A percentile compares a stretch with the other conserved stretches of the same genome.
These are phyloP conservation scores for Fistulinella staudtii DNA, from an alignment of 1,284 basidiomycete species.

Conservation along the genomic window DNA sequence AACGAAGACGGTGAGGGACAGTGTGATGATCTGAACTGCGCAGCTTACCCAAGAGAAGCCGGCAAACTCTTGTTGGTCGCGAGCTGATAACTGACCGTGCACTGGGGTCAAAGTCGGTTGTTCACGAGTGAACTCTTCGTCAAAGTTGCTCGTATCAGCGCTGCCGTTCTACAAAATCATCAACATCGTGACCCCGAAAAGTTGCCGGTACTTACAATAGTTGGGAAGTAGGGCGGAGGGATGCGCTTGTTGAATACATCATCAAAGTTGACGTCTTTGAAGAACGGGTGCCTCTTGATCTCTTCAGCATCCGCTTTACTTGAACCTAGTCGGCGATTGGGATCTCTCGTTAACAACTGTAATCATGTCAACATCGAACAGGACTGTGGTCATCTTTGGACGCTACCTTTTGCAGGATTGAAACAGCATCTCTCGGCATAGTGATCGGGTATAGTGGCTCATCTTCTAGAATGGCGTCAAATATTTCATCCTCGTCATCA, in stretches of 20 bases:
- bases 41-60: slow-evolving; percentile 86
- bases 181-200: slow-evolving; percentile 3
- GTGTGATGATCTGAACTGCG: not conserved
- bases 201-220: slow-evolving; percentile 62
- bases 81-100: slow-evolving; percentile 87
- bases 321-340: slow-evolving; percentile 90
- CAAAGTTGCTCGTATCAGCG: slow-evolving; percentile 87
- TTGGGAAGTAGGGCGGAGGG: slow-evolving; percentile 96
- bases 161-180: slow-evolving; percentile 57
- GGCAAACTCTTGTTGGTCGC: slow-evolving; percentile 93
- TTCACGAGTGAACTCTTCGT: slow-evolving; percentile 95
- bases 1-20: not conserved
- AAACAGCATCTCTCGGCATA: slow-evolving; percentile 98
- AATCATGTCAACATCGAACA: slow-evolving; percentile 11
- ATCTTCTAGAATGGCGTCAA: slow-evolving; percentile 98
- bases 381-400: not conserved
- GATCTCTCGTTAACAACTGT: slow-evolving; percentile 93
- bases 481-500: slow-evolving; percentile 99
- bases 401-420: slow-evolving; percentile 85
- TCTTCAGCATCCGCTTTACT: slow-evolving; percentile 92
- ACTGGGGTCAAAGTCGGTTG: slow-evolving; percentile 98
- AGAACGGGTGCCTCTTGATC: slow-evolving; percentile 97
- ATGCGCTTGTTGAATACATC: slow-evolving; percentile 96
- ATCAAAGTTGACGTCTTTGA: slow-evolving; percentile 96
- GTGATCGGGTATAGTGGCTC: slow-evolving; percentile 99